Conservation (phyloP, 768 basidiomycete genomes). For the Tubosaeta sp. region DNA sequence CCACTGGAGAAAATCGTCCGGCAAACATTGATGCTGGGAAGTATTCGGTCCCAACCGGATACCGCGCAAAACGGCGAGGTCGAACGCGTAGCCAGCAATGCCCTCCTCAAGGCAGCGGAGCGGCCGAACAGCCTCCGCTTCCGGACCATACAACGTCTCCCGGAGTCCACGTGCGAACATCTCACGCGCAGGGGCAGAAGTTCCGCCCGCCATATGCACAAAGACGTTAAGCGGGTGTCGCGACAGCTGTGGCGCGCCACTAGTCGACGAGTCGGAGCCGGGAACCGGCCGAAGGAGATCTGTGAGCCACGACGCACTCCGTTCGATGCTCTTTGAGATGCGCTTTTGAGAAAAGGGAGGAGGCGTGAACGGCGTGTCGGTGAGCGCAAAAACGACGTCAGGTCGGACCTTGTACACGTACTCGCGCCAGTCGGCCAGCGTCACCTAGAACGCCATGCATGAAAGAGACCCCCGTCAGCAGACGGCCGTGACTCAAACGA, state of each 20-base stretch:
- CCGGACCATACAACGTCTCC: conserved; percentile 53
- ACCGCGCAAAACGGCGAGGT: conserved; percentile 51
- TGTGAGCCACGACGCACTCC: conserved; percentile 61
- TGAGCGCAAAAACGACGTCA: conserved; percentile 67
- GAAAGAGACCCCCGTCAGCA: background rate
- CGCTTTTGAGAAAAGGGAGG: conserved; percentile 76
- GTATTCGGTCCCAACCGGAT: conserved; percentile 12
- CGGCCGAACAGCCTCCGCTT: conserved; percentile 49
- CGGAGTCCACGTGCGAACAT: conserved; percentile 58
- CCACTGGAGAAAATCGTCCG: conserved; percentile 10
- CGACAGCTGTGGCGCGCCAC: background rate
- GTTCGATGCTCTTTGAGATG: conserved; percentile 68
- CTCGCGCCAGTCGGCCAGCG: conserved; percentile 49
- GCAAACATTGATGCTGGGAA: conserved; percentile 12
- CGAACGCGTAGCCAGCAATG: conserved; percentile 65
- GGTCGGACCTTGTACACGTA: conserved; percentile 54
- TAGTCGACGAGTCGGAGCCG: background rate
- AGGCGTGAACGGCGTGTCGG: conserved; percentile 63
- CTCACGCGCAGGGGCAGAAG: conserved; percentile 50
- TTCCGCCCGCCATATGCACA: conserved; percentile 66
- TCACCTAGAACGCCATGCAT: conserved; percentile 38
- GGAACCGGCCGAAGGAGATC: conserved; percentile 41
- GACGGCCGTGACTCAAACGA: background rate
- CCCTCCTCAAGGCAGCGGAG: conserved; percentile 62
- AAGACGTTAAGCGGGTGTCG: conserved; percentile 45